These are phyloP conservation scores for Juncus effusus DNA, from an alignment of 176 grass and related monocot genomes.

Conservation along the genomic window DNA sequence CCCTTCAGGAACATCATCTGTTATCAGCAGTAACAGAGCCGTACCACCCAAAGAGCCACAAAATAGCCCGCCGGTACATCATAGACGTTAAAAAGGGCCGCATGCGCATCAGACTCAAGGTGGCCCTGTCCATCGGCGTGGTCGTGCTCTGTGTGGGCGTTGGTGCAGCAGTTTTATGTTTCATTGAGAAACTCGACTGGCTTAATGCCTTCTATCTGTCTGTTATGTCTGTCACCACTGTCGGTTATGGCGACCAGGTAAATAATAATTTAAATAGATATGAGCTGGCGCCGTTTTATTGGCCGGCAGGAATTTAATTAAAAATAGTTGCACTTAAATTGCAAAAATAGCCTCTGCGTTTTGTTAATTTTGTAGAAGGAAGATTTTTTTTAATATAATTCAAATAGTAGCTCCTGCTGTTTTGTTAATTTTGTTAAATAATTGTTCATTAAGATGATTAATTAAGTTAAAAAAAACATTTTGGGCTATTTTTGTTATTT, in stretches of 20 bases:
- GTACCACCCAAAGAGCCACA: slow-evolving; percentile 29
- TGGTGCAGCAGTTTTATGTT: slow-evolving; percentile 59
- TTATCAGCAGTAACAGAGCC: slow-evolving; percentile 62
- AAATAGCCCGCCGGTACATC: slow-evolving; percentile 57
- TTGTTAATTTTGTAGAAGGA: too few relatives aligned
- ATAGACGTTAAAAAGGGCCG: slow-evolving; percentile 90
- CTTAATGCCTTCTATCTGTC: slow-evolving; percentile 77
- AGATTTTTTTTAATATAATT: too few relatives aligned
- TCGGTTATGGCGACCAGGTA: slow-evolving; percentile 66
- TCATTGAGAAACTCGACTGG: slow-evolving; percentile 59
- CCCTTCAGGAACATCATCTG: slow-evolving; percentile 78
- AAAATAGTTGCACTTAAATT: too few relatives aligned
- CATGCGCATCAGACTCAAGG: slow-evolving; percentile 88
- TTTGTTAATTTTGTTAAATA: too few relatives aligned
- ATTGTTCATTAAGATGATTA: too few relatives aligned
- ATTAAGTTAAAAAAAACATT: too few relatives aligned
- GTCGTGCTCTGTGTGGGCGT: slow-evolving; percentile 67
- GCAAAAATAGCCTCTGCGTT: too few relatives aligned
- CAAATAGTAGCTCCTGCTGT: too few relatives aligned
- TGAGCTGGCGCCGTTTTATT: too few relatives aligned
- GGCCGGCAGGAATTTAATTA: too few relatives aligned
- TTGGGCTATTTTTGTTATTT: too few relatives aligned
- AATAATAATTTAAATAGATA: too few relatives aligned
- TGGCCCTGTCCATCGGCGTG: slow-evolving; percentile 50
- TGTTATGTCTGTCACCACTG: slow-evolving; percentile 91